Base-by-base conservation (phyloP, 768 basidiomycete species). In the Rhodosporidiobolus sp. region DNA sequence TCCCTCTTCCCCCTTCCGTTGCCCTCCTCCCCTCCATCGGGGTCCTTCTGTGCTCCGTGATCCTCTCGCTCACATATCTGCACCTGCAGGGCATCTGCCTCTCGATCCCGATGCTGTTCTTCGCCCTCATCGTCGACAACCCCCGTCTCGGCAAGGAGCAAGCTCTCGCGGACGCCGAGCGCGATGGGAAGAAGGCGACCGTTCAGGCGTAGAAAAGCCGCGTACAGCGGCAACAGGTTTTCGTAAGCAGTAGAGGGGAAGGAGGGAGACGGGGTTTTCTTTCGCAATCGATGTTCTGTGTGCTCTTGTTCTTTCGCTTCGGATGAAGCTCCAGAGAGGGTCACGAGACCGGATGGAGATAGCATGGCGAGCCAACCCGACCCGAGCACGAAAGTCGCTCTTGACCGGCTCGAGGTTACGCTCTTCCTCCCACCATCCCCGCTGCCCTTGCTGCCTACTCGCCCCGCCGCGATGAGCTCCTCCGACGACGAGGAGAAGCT, bases 351-450 rank as follows among this genome's bases (percentile, higher is more conserved):
- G n/a, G n/a, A n/a, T n/a, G n/a, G n/a, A n/a, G n/a, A n/a, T n/a
- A n/a, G n/a, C n/a, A n/a, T n/a, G n/a, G n/a, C n/a, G n/a, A n/a
- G n/a, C n/a, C n/a, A n/a, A n/a, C n/a, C 38, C 38, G 38, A 7
- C 8, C 38, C 8, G 38, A 43, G 38, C 38, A 43, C 38, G 38
- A 7, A 43, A 43, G 8, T 43, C 14, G 38, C 38, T 14, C 38
- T 43, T 43, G 38, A 43, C 38, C 38, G 14, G 38, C 38, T 43
- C 38, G 38, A 7, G 38, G 8, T 24, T 17, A 3, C 92, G 84
- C 24, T 89, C 89, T 68, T 87, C 87, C 1, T 92, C 87, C 74
- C 38, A 43, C 92, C 86, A 70, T 86, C 84, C 79, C 93, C 95
- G 73, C 92, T 90, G 81, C 93, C 94, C 77, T 35, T 19, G 63